Base-by-base conservation (phyloP, 345 rosid genomes). In the Eucalyptus cloeziana region DNA sequence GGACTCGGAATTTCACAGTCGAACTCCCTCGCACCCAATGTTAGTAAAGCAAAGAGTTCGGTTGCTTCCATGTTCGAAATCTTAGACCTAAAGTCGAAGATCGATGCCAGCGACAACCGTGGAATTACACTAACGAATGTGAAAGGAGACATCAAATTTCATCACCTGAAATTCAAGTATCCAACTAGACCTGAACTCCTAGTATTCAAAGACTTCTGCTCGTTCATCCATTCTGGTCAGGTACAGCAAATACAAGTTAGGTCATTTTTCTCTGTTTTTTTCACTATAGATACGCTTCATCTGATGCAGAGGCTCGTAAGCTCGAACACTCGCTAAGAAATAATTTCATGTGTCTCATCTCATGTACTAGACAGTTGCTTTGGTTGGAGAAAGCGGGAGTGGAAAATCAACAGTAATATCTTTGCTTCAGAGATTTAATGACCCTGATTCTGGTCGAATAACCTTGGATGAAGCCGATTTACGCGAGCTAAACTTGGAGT, bases 331-430 rank as follows among this genome's bases (percentile, higher is more conserved):
- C 0, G 10, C 40, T 31, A 31, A 10, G 27, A 71, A 19, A 71
- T 30, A 71, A 37, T 71, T 71, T 37, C 81, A 9, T 2, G 24
- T 17, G 45, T 37, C 45, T 89, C 22, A 11, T 45, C 43, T 50
- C 56, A 71, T 40, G 17, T 89, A 21, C 51, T 90, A 92, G 94
- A 90, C 91, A 24, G 92, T 88, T 67, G 95, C 94, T 85, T 76
- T 91, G 54, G 93, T 94, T 79, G 95, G 95, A 49, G 95, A 91
- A 44, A 94, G 95, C 44, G 93, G 95, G n/a, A 89, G 92, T 43
- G 92, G 93, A 16, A 92, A 91, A 89, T 94, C 93, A 37, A 92
- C 93, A 1, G 90, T 89, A 21, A 89, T 90, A 19, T 88, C 95
- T 31, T 45, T 90, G 86, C 80, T 94, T 88, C 93, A 89, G 33